Conservation (phyloP, 306 rosid species). For the Herpetospermum pedunculosum region DNA sequence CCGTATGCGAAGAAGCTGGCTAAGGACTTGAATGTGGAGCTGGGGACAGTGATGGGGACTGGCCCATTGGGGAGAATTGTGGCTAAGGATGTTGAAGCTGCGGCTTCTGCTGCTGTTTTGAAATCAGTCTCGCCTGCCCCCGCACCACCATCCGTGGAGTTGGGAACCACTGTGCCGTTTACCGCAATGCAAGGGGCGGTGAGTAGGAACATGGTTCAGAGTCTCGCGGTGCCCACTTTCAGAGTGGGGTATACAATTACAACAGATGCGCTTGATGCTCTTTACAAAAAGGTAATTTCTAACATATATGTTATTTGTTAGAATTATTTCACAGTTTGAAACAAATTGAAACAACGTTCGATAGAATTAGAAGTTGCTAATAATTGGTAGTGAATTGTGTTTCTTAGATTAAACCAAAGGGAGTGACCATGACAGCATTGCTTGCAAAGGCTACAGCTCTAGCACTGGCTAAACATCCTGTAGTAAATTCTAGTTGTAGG, state of each 20-base stretch:
- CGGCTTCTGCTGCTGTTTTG: slow-evolving; percentile 16
- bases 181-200: slow-evolving; percentile 96
- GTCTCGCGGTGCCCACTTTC: slow-evolving; percentile 72
- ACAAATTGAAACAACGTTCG: background rate
- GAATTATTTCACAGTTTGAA: background rate
- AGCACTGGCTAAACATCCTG: slow-evolving; percentile 76
- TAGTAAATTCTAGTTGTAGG: slow-evolving; percentile 81
- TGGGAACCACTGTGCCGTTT: slow-evolving; percentile 85
- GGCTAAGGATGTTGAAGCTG: slow-evolving; percentile 85
- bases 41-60: slow-evolving; percentile 49
- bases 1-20: slow-evolving; percentile 95
- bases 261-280: slow-evolving; percentile 77
- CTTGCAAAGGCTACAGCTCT: slow-evolving; percentile 98
- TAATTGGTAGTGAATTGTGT: background rate
- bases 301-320: background rate
- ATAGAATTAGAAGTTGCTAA: background rate
- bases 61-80: slow-evolving; percentile 90
- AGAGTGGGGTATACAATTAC: slow-evolving; percentile 90
- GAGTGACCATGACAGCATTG: slow-evolving; percentile 98
- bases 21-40: slow-evolving; percentile 68
- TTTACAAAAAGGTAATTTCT: slow-evolving; percentile 68
- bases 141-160: slow-evolving; percentile 43
- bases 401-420: slow-evolving; percentile 76
- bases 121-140: too few species aligned
- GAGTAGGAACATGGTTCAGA: slow-evolving; percentile 82